Conservation (phyloP, 164 flowering plant species). For the Macadamia tetraphylla region DNA sequence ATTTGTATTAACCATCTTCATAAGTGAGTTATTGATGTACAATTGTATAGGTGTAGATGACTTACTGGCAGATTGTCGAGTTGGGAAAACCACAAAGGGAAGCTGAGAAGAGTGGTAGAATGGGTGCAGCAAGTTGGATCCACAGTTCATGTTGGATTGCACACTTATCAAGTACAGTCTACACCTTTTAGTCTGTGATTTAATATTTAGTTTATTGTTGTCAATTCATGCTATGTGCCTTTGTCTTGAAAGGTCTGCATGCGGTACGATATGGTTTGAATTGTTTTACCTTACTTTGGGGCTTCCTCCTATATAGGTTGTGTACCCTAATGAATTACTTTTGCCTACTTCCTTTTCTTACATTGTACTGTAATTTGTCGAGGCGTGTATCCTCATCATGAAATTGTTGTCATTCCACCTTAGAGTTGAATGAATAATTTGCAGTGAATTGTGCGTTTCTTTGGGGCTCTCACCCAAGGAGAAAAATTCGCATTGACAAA, state of each 20-base stretch:
- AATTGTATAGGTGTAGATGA: constrained; percentile 38
- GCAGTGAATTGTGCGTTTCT: no score
- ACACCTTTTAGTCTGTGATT: neutral
- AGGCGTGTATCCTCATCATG: no score
- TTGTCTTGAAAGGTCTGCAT: neutral
- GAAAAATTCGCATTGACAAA: no score
- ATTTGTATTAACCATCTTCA: neutral
- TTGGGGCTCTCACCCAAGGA: no score
- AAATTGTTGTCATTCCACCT: no score
- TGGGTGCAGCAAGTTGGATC: constrained; percentile 45
- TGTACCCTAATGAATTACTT: no score
- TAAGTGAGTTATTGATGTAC: neutral
- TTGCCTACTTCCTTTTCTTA: no score
- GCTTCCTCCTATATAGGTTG: no score
- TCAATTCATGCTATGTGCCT: neutral
- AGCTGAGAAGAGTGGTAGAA: constrained; percentile 51
- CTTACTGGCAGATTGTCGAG: constrained; percentile 27
- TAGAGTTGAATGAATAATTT: no score
- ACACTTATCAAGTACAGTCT: constrained; percentile 26
- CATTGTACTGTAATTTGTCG: no score
- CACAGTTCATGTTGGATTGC: constrained; percentile 15
- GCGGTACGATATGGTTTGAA: neutral
- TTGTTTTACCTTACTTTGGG: no score
- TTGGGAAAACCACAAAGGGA: constrained; percentile 47
- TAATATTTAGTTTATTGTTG: neutral